Base-by-base conservation (phyloP, 148 eudicot species). In the Silene conica region DNA sequence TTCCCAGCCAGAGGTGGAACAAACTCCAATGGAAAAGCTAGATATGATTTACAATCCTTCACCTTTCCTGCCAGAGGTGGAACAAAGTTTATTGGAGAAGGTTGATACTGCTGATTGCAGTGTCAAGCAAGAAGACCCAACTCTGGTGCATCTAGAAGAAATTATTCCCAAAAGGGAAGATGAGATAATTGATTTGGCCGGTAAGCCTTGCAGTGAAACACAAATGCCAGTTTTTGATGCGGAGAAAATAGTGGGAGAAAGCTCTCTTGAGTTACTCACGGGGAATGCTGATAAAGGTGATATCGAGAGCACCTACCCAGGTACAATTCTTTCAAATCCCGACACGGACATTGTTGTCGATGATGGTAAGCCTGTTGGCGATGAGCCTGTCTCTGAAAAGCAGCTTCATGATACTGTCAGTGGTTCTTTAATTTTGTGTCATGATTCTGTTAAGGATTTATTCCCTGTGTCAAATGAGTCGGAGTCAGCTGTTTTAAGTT, bases 401-500 rank as follows among this genome's bases (percentile, higher is more conserved):
- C 76, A 48, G 81, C 73, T 78, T 71, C 77, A 74, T 79, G 86
- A 79, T 77, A 55, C 76, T 68, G 87, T 84, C 78, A 84, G 85
- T 85, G 87, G 75, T 80, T 55, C 85, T 34, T 77, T 84, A 71
- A 72, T 73, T 82, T 72, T 76, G 76, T 78, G 85, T 79, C 85
- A 84, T 83, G 87, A 86, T 83, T 80, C 88, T 74, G 75, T 85
- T 81, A 82, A 80, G 82, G 82, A 77, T 85, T 78, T 82, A 83
- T 80, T 85, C 76, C 83, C 89, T 20, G 96, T 87, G 88, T 85
- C 90, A 25, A 78, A 79, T 74, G 91, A 87, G 90, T 82, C 87
- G 19, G 98, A 77, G 86, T 90, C 89, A 73, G 88, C 89, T 74
- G 83, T 83, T 94, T 83, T 89, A 80, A 91, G 90, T 87, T 89